Conservation (phyloP, 345 rosid species). For the Corchorus capsularis region DNA sequence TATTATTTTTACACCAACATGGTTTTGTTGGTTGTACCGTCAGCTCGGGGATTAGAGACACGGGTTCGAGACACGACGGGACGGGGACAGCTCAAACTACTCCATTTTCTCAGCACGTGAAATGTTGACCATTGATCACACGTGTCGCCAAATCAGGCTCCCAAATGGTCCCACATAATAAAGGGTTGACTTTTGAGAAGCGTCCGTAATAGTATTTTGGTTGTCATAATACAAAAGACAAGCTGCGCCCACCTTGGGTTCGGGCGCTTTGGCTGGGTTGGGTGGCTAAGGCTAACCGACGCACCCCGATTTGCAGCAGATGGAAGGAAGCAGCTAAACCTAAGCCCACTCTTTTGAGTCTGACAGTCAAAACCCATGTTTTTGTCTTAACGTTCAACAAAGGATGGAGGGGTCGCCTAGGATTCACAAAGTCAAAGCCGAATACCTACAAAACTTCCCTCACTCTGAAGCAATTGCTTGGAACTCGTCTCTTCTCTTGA, state of each 20-base stretch:
- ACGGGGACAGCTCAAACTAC: constrained; percentile 33
- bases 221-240: constrained; percentile 12
- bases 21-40: background rate
- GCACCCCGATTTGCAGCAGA: background rate
- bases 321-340: constrained; percentile 32
- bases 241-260: constrained; percentile 31
- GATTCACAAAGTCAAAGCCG: constrained; percentile 68
- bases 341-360: constrained; percentile 44
- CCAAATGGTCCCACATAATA: constrained; percentile 28
- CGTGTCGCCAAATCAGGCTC: constrained; percentile 24
- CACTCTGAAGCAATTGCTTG: constrained; percentile 47
- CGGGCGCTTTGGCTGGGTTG: background rate
- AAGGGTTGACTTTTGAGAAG: constrained; percentile 52
- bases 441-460: constrained; percentile 52
- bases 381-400: constrained; percentile 19
- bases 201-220: constrained; percentile 7
- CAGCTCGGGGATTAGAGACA: background rate
- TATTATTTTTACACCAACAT: background rate
- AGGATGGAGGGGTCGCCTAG: background rate
- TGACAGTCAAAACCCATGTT: constrained; percentile 51
- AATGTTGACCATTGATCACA: constrained; percentile 7
- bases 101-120: constrained; percentile 40
- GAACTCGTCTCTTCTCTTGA: background rate
- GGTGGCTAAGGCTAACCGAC: background rate
- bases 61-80: background rate